These are phyloP conservation scores for Hypoxylon trugodes DNA, from an alignment of 495 filamentous ascomycete species.

Conservation along the genomic window DNA sequence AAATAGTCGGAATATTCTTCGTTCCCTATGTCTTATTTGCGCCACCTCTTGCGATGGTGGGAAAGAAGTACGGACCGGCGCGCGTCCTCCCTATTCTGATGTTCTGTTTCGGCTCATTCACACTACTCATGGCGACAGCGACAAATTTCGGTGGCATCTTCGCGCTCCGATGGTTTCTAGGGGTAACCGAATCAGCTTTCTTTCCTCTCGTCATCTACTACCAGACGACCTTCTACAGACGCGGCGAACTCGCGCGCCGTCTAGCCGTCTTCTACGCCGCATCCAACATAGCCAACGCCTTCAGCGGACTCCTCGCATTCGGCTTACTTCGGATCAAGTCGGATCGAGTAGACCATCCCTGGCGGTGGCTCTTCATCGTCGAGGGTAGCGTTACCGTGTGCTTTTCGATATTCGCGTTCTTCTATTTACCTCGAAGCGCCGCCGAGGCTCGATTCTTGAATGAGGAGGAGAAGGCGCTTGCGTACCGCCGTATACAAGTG, in stretches of 20 bases:
- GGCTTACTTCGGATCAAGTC: conserved; percentile 75
- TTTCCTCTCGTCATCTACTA: conserved; percentile 72
- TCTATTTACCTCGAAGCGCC: conserved; percentile 73
- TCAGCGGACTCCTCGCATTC: conserved; percentile 76
- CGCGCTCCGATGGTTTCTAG: conserved; percentile 70
- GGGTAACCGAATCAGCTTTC: conserved; percentile 78
- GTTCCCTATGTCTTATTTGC: conserved; percentile 79
- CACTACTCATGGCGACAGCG: conserved; percentile 59
- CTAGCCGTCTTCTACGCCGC: conserved; percentile 83
- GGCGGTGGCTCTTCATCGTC: conserved; percentile 82
- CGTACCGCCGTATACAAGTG: conserved; percentile 76
- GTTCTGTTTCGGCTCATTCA: conserved; percentile 70
- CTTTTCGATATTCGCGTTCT: conserved; percentile 73
- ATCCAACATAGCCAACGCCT: conserved; percentile 76
- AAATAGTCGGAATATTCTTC: conserved; percentile 76
- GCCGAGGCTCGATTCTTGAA: conserved; percentile 70
- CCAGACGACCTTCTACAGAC: conserved; percentile 70
- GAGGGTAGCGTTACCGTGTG: conserved; percentile 71
- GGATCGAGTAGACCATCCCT: conserved; percentile 56
- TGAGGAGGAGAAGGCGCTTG: conserved; percentile 71
- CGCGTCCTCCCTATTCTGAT: conserved; percentile 73
- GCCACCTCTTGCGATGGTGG: conserved; percentile 71
- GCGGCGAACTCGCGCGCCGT: conserved; percentile 77
- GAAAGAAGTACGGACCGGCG: conserved; percentile 71
- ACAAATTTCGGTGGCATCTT: conserved; percentile 73